These are phyloP conservation scores for Botrytis hyacinthi DNA, from an alignment of 2,329 filamentous ascomycete species.

Conservation along the genomic window DNA sequence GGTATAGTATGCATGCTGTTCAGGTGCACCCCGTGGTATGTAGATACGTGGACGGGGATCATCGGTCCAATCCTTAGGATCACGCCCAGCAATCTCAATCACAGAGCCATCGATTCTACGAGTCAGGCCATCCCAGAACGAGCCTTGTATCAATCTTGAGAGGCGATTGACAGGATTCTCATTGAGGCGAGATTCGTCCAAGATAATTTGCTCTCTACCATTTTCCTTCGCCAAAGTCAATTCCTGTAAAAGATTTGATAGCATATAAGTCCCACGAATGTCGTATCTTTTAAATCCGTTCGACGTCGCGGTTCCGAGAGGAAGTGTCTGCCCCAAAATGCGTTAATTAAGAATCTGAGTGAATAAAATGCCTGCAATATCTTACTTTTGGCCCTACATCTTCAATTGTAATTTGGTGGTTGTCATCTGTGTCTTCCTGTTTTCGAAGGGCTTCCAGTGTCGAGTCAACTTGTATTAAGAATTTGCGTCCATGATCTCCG, in stretches of 20 bases:
- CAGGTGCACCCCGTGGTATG: constrained; percentile 76
- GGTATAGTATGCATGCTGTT: constrained; percentile 87
- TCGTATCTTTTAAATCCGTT: constrained; percentile 86
- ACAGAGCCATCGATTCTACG: constrained; percentile 84
- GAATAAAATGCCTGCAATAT: neutral
- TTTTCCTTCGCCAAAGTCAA: constrained; percentile 89
- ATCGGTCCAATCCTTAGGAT: constrained; percentile 93
- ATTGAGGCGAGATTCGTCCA: constrained; percentile 87
- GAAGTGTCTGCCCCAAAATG: constrained; percentile 59
- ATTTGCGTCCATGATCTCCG: constrained; percentile 68
- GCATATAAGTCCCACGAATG: constrained; percentile 92
- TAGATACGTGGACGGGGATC: constrained; percentile 91
- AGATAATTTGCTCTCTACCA: constrained; percentile 81
- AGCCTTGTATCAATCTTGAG: constrained; percentile 79
- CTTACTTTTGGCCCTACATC: constrained; percentile 84
- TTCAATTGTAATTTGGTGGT: constrained; percentile 97
- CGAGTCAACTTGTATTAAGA: constrained; percentile 81
- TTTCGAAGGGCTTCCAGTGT: constrained; percentile 76
- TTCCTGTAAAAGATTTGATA: constrained; percentile 94
- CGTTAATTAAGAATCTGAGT: neutral
- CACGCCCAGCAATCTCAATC: constrained; percentile 80
- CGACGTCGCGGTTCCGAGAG: constrained; percentile 79
- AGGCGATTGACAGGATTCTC: constrained; percentile 93
- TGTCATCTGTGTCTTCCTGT: constrained; percentile 89
- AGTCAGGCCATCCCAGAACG: constrained; percentile 91